Evolutionary conservation across 208 protist genomes (phyloP).

Genomic region (Acanthamoeba culbertsoni): DNA sequence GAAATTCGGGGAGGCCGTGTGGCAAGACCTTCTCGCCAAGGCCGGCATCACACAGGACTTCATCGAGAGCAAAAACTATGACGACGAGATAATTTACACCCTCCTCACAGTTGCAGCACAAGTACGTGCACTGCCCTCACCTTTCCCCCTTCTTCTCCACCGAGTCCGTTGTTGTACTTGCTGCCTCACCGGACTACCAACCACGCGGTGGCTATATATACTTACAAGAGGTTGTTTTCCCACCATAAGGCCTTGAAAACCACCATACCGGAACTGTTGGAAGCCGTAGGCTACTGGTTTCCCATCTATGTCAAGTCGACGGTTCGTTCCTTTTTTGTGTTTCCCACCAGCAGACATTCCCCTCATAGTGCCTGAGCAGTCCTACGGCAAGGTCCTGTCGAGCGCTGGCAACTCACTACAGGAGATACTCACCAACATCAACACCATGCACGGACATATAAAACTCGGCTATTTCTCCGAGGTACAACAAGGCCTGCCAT

Average conservation of each 20-base stretch:
- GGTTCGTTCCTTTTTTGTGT: not conserved
- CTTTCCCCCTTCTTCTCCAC: not conserved
- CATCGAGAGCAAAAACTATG: conserved; percentile 18
- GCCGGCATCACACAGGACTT: not conserved
- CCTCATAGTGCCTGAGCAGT: not conserved
- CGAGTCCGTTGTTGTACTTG: not conserved
- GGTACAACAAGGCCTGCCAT: not conserved
- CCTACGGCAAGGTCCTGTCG: conserved; percentile 39
- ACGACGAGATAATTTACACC: not conserved
- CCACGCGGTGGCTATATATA: too few species aligned
- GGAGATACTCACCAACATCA: conserved; percentile 59
- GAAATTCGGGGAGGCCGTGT: conserved; percentile 36
- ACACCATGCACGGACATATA: conserved; percentile 58
- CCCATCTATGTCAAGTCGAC: conserved; percentile 18
- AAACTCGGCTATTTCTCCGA: conserved; percentile 46
- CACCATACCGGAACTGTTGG: not conserved
- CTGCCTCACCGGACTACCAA: too few species aligned
- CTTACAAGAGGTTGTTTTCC: not conserved
- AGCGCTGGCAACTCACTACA: conserved; percentile 17
- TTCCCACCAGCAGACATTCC: not conserved
- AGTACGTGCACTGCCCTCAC: not conserved
- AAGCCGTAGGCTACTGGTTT: conserved; percentile 51
- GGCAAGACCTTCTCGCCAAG: not conserved
- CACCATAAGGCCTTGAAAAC: not conserved
- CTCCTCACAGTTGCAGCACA: not conserved